phyloP scores from a whole-genome alignment of 805 yeast genomes.

The Zygosaccharomyces kombuchaensis region DNA sequence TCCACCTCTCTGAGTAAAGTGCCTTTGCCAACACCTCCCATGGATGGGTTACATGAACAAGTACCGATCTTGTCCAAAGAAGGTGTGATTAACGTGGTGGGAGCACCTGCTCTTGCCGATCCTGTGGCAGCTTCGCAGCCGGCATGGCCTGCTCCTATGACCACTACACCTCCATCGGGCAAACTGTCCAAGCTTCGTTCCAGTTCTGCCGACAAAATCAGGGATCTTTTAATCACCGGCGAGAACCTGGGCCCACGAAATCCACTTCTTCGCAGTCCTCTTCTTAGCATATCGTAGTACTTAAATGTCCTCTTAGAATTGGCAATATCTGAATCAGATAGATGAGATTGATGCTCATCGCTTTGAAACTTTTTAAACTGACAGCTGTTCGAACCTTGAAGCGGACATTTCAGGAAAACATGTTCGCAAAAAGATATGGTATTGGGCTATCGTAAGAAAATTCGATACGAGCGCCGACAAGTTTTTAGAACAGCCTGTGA shows the following conservation, averaged over 20 bases:
- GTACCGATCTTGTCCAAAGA: constrained; percentile 73
- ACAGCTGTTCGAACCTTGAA: neutral
- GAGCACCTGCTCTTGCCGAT: constrained; percentile 76
- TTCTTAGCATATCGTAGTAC: neutral
- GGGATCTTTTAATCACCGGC: constrained; percentile 7
- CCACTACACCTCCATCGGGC: constrained; percentile 50
- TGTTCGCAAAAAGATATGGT: no score
- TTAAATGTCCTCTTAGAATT: neutral
- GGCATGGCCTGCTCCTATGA: constrained; percentile 98
- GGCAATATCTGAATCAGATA: neutral
- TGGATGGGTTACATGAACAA: constrained; percentile 94
- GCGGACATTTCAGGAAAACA: neutral
- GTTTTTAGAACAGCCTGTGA: no score
- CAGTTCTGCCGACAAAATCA: constrained; percentile 16
- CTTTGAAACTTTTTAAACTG: neutral
- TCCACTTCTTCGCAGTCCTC: neutral
- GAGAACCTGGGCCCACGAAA: neutral
- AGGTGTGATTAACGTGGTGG: constrained; percentile 64
- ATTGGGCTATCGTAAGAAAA: no score
- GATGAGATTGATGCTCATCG: neutral
- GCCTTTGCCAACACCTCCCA: constrained; percentile 99
- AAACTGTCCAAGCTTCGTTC: constrained; percentile 6
- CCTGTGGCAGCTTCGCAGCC: constrained; percentile 98
- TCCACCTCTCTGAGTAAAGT: constrained; percentile 88
- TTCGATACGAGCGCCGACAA: no score